Evolutionary conservation across 2,329 filamentous ascomycete genomes (phyloP), one percentile per base, ranked within the genome.

Genomic region (Trichoderma harzianum): DNA sequence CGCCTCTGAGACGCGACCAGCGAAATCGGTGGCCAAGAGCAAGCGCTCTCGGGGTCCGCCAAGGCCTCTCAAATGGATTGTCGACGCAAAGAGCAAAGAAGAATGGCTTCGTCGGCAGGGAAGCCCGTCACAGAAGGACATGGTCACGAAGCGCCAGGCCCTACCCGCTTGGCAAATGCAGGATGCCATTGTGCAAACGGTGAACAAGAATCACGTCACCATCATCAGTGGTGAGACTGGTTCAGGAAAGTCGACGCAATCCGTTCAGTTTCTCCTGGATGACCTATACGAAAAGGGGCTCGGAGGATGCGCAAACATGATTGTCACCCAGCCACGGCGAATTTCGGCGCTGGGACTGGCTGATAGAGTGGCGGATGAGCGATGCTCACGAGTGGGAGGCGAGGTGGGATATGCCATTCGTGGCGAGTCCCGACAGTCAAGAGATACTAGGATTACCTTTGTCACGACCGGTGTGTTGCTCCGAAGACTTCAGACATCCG

Each of bases 161-260:
- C 84, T 99, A 3, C 96, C 96, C 3, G 96, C 96, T 2, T 99
- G 96, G 96, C 88, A 89, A 72, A 89, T 96, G 76, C 90, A 89
- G 76, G 90, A 95, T 24, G 85, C 87, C 1, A 93, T 99, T 34
- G 89, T 98, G 11, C 81, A 88, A 24, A 92, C 93, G 0, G 93
- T 99, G 63, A 87, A 87, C 55, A 84, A 86, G 5, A 90, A 95
- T 77, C 92, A 98, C 80, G 94, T 99, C 65, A 97, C 94, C 1
- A 98, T 99, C 77, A 96, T 99, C 76, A 97, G 95, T 57, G 96
- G 96, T 76, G 96, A 98, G 82, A 99, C 96, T 5, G 96, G 96
- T 68, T 97, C 94, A 21, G 96, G 96, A 78, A 99, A 99, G 82
- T 97, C 93, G 63, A 98, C 96, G 0, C 96, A 99, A 80, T 96